phyloP scores from a whole-genome alignment of 2,329 filamentous ascomycete genomes.

The Aspergillus chevalieri region DNA sequence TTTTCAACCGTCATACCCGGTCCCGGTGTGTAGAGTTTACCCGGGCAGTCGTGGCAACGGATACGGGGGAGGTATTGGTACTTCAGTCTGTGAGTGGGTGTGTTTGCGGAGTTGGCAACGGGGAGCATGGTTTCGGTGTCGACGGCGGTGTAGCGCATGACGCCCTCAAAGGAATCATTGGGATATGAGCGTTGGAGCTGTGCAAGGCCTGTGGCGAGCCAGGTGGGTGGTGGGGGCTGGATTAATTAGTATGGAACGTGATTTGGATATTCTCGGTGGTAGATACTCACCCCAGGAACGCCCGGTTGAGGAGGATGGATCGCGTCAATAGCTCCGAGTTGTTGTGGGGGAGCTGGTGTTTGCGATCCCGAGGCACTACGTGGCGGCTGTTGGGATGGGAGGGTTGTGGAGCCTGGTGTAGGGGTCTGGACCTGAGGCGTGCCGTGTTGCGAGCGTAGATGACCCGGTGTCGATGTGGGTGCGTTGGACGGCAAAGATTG shows the following conservation, averaged over 20 bases:
- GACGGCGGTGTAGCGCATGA: conserved; percentile 84
- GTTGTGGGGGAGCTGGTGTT: conserved; percentile 25
- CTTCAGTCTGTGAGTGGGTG: conserved; percentile 58
- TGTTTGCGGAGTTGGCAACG: conserved; percentile 47
- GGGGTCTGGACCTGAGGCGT: conserved; percentile 47
- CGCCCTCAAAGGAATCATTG: conserved; percentile 76
- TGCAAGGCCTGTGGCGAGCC: conserved; percentile 71
- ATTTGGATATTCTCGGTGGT: background rate
- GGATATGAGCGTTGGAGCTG: conserved; percentile 66
- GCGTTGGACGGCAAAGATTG: conserved; percentile 13
- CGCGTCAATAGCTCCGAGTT: conserved; percentile 42
- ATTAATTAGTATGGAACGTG: conserved; percentile 9
- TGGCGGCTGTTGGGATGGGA: conserved; percentile 26
- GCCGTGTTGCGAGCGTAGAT: conserved; percentile 41
- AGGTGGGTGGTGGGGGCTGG: conserved; percentile 77
- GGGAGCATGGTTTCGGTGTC: conserved; percentile 64
- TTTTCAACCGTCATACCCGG: conserved; percentile 79
- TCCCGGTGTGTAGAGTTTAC: conserved; percentile 87
- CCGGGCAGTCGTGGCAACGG: conserved; percentile 83
- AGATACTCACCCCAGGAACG: conserved; percentile 39
- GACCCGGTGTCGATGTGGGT: conserved; percentile 40
- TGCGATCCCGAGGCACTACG: conserved; percentile 17
- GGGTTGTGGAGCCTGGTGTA: conserved; percentile 49
- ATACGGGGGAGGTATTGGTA: conserved; percentile 85
- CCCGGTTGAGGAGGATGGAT: conserved; percentile 37